phyloP scores from a whole-genome alignment of 139 green algal genomes.

The Eudorina sp. region DNA sequence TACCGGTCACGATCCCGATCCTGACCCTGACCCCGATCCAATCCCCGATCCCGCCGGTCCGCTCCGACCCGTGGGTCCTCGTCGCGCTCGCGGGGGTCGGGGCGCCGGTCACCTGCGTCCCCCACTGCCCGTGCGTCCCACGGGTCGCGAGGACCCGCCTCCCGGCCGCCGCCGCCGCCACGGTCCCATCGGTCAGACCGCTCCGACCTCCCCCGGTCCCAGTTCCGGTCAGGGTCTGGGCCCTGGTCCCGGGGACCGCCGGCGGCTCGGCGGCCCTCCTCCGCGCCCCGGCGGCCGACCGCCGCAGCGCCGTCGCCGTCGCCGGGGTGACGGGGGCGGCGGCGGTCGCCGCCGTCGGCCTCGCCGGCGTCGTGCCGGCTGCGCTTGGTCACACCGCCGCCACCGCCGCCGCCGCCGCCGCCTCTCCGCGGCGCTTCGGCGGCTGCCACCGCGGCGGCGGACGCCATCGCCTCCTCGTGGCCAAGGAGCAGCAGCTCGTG shows the following conservation, averaged over 20 bases:
- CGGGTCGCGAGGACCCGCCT: neutral
- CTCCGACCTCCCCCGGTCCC: neutral
- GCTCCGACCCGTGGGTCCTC: neutral
- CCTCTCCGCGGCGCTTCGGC: neutral
- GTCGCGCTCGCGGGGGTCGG: neutral
- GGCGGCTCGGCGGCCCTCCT: neutral
- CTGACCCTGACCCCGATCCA: neutral
- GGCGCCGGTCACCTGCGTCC: neutral
- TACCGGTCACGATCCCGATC: neutral
- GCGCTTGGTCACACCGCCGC: neutral
- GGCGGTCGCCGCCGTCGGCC: neutral
- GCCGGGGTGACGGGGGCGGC: neutral
- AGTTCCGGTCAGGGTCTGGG: neutral
- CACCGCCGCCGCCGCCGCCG: neutral
- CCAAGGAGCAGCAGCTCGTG: constrained; percentile 51
- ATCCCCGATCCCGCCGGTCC: neutral
- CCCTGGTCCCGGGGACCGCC: neutral
- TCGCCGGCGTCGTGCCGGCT: neutral
- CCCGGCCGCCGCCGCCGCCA: neutral
- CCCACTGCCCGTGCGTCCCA: neutral
- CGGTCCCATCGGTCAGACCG: neutral
- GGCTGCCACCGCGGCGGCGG: constrained; percentile 6
- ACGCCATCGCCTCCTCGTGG: constrained; percentile 1
- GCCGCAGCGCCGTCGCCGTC: no score
- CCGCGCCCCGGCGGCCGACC: neutral